Conservation (phyloP, 2,329 filamentous ascomycete genomes). For the Elsinoe australis region DNA sequence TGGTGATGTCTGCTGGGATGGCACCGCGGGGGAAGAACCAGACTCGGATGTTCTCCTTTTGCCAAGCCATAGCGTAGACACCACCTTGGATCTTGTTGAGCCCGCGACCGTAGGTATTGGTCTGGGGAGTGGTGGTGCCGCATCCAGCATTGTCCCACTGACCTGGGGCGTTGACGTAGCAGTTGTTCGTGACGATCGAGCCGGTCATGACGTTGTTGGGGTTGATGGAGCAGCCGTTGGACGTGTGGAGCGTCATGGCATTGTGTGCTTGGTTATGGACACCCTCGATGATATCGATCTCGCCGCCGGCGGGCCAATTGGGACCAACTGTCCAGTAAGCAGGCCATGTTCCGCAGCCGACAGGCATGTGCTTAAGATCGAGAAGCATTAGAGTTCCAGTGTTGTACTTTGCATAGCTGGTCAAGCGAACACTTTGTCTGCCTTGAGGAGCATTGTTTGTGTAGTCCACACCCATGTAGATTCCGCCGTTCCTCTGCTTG, state of each 20-base stretch:
- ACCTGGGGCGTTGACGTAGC: constrained; percentile 33
- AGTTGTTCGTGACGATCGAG: constrained; percentile 43
- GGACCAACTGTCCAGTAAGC: constrained; percentile 60
- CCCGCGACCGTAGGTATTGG: constrained; percentile 29
- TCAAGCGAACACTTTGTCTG: constrained; percentile 63
- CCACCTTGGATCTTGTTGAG: constrained; percentile 40
- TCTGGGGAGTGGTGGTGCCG: constrained; percentile 44
- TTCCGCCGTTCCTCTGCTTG: constrained; percentile 21
- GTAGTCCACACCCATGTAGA: constrained; percentile 32
- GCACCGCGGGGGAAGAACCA: constrained; percentile 34
- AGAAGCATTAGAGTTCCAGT: constrained; percentile 59
- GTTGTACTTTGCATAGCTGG: constrained; percentile 56
- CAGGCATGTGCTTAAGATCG: constrained; percentile 67
- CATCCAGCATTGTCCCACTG: constrained; percentile 32
- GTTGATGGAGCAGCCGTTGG: constrained; percentile 28
- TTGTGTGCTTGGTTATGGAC: constrained; percentile 32
- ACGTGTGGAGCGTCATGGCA: constrained; percentile 32
- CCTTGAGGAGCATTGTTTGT: constrained; percentile 44
- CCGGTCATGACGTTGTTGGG: constrained; percentile 60
- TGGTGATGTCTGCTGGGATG: constrained; percentile 37
- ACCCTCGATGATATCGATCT: constrained; percentile 37
- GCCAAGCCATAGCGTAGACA: constrained; percentile 34
- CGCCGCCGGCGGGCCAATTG: constrained; percentile 33
- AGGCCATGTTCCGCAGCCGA: constrained; percentile 66
- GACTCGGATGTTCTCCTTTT: constrained; percentile 26